phyloP scores from a whole-genome alignment of 441 rosid species.

The Mallotus repandus region DNA sequence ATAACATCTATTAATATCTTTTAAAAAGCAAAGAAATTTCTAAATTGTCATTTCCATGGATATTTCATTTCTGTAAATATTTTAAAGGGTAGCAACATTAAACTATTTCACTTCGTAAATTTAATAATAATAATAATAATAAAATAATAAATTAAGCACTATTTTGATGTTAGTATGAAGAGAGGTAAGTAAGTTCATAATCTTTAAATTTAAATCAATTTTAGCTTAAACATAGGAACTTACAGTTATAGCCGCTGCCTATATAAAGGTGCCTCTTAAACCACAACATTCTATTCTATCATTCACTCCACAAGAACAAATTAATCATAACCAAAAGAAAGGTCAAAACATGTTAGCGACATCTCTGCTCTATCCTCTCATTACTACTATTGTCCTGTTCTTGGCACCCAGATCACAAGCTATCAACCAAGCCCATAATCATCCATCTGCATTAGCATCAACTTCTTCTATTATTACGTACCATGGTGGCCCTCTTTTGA shows the following conservation, averaged over 20 bases:
- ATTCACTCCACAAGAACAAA: not conserved
- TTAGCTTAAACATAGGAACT: not conserved
- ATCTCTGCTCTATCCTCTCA: slow-evolving; percentile 1
- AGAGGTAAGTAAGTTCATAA: too few relatives aligned
- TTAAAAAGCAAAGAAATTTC: too few relatives aligned
- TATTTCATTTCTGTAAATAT: too few relatives aligned
- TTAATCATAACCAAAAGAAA: not conserved
- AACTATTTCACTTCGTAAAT: too few relatives aligned
- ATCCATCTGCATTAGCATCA: slow-evolving; percentile 13
- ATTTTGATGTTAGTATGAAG: too few relatives aligned
- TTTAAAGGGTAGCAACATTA: too few relatives aligned
- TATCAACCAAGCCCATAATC: slow-evolving; percentile 13
- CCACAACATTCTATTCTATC: not conserved
- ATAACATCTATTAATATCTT: too few relatives aligned
- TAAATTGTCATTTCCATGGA: too few relatives aligned
- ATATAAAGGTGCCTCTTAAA: not conserved
- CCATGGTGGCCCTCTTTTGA: slow-evolving; percentile 41
- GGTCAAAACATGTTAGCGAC: slow-evolving; percentile 3
- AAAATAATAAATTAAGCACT: too few relatives aligned
- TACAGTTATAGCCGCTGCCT: not conserved
- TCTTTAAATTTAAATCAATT: too few relatives aligned
- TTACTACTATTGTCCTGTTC: not conserved
- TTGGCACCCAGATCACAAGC: slow-evolving; percentile 18
- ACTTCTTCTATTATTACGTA: slow-evolving; percentile 18
- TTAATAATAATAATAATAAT: too few relatives aligned